Percentiles rank a stretch among this genome's conserved stretches.
Evolutionary conservation across 192 early-diverging fungal species (phyloP).

Genomic region (Pilaira anomala): DNA sequence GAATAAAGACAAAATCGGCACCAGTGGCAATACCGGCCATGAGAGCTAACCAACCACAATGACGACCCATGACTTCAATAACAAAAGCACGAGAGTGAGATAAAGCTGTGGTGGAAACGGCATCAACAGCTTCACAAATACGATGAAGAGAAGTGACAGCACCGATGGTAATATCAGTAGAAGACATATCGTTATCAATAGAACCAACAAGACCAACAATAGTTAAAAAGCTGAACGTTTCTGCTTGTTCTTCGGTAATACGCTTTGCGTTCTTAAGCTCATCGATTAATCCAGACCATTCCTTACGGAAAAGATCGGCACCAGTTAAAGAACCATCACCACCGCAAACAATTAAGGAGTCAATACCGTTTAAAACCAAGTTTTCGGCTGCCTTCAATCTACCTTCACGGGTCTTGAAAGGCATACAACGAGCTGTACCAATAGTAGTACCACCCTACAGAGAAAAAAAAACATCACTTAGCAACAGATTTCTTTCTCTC

Average conservation of each 20-base stretch:
- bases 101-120: constrained; percentile 85
- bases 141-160: constrained; percentile 89
- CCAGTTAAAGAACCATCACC: constrained; percentile 97
- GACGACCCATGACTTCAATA: constrained; percentile 97
- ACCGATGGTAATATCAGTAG: constrained; percentile 94
- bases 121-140: constrained; percentile 95
- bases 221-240: constrained; percentile 64
- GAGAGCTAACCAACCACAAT: constrained; percentile 94
- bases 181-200: constrained; percentile 93
- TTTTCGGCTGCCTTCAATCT: constrained; percentile 80
- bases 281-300: constrained; percentile 83
- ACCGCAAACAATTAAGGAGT: constrained; percentile 92
- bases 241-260: constrained; percentile 60
- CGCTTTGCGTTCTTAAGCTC: constrained; percentile 64
- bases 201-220: constrained; percentile 97
- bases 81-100: constrained; percentile 97
- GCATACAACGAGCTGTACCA: constrained; percentile 87
- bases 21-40: constrained; percentile 85
- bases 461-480: constrained; percentile 1
- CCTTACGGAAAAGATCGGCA: constrained; percentile 84
- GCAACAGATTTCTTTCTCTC: constrained; percentile 7
- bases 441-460: constrained; percentile 92
- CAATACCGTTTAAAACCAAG: constrained; percentile 88
- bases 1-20: constrained; percentile 95
- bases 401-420: constrained; percentile 82